Percentiles rank a stretch among this genome's conserved stretches.
These are phyloP conservation scores for Chlamydomonas sp. DNA, from an alignment of 139 green algal species.

Conservation along the genomic window DNA sequence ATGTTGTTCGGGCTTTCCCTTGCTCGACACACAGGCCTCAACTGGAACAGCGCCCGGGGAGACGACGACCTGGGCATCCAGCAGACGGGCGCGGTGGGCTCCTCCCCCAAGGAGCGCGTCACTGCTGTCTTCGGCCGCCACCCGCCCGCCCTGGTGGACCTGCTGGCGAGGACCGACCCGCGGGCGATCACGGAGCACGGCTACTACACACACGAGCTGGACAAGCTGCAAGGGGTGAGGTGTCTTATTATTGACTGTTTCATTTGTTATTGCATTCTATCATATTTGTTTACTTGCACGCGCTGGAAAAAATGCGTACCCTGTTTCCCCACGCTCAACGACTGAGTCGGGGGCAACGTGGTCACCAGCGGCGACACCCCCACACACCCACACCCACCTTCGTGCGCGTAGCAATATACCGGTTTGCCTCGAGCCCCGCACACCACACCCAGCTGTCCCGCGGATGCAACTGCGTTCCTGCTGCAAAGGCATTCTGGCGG, in stretches of 20 bases:
- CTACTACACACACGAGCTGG: constrained; percentile 16
- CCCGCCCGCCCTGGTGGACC: constrained; percentile 1
- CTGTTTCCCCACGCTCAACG: no score
- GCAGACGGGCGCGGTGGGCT: neutral
- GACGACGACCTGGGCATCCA: neutral
- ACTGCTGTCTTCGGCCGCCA: constrained; percentile 6
- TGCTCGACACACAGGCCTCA: neutral
- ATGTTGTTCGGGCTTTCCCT: no score
- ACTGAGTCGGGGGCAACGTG: no score
- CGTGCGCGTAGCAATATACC: neutral
- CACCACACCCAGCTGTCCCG: neutral
- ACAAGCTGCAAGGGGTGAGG: neutral
- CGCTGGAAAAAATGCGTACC: no score
- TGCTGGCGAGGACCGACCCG: constrained; percentile 16
- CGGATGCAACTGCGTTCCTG: no score
- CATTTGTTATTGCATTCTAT: no score
- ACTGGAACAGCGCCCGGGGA: neutral
- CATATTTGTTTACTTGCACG: no score
- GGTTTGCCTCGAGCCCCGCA: neutral
- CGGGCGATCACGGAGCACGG: constrained; percentile 11
- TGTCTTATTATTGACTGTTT: neutral
- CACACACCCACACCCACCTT: no score
- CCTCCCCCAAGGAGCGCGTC: neutral
- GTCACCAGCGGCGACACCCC: no score
- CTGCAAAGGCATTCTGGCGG: no score